Percentiles rank a stretch among this genome's conserved stretches.
Conservation (phyloP, 2,329 filamentous ascomycete species). For the Thelonectria olida region DNA sequence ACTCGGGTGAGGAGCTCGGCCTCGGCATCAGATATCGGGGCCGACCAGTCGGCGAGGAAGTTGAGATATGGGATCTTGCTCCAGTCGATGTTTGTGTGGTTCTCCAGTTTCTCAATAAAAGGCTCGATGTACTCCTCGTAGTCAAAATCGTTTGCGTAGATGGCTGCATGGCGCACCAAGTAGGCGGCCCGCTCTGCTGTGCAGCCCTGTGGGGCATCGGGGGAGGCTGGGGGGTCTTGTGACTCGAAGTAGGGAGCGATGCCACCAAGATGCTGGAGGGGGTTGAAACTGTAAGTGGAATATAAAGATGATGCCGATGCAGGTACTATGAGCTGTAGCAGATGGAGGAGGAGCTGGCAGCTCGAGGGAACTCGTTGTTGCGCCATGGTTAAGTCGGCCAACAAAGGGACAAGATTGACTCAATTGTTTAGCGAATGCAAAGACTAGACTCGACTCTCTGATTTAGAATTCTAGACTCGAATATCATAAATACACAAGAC, state of each 20-base stretch:
- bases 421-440: too few species aligned
- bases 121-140: slow-evolving; percentile 66
- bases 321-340: neutral
- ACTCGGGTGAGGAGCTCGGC: slow-evolving; percentile 68
- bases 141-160: slow-evolving; percentile 68
- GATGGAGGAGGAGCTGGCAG: neutral
- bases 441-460: too few species aligned
- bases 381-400: too few species aligned
- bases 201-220: slow-evolving; percentile 58
- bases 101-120: slow-evolving; percentile 66
- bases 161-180: slow-evolving; percentile 67
- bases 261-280: slow-evolving; percentile 63
- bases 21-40: slow-evolving; percentile 66
- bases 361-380: neutral
- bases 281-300: slow-evolving; percentile 60
- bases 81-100: slow-evolving; percentile 66
- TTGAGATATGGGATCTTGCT: slow-evolving; percentile 61
- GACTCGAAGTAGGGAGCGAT: slow-evolving; percentile 67
- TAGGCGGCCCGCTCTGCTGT: slow-evolving; percentile 62
- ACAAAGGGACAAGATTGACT: too few species aligned
- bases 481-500: too few species aligned
- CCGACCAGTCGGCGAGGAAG: slow-evolving; percentile 65
- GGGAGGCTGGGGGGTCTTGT: slow-evolving; percentile 52
- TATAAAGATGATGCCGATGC: slow-evolving; percentile 44
- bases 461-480: neutral